Evolutionary conservation across 352 stramenopile genomes (phyloP).

Genomic region (Phytophthora boehmeriae): DNA sequence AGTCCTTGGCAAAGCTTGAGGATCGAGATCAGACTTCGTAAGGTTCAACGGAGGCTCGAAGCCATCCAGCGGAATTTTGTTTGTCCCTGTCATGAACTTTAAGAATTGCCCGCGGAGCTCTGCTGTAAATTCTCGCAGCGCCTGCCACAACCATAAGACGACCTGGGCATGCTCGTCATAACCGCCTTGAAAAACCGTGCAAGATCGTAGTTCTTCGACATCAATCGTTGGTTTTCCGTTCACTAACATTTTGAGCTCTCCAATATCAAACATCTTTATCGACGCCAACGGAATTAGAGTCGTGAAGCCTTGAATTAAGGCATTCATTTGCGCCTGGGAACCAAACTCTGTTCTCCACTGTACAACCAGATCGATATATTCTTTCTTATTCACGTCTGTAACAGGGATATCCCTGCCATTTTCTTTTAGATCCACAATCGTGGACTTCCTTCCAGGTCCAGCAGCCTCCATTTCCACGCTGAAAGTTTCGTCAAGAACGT

Average conservation of each 20-base stretch:
- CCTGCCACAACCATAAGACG: constrained; percentile 88
- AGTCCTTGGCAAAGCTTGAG: constrained; percentile 64
- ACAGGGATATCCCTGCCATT: constrained; percentile 70
- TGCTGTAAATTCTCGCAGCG: constrained; percentile 66
- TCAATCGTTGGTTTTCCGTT: constrained; percentile 73
- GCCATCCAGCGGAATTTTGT: constrained; percentile 83
- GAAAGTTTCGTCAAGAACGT: constrained; percentile 88
- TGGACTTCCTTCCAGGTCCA: constrained; percentile 16
- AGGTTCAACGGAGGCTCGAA: constrained; percentile 89
- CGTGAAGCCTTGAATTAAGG: constrained; percentile 56
- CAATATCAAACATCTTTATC: constrained; percentile 56
- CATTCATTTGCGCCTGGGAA: constrained; percentile 60
- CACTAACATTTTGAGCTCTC: constrained; percentile 50
- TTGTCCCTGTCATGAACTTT: constrained; percentile 87
- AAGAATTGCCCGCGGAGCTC: constrained; percentile 72
- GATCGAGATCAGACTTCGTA: constrained; percentile 79
- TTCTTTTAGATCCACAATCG: constrained; percentile 62
- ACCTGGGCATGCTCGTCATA: constrained; percentile 80
- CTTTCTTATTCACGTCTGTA: constrained; percentile 75
- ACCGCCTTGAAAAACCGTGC: constrained; percentile 81
- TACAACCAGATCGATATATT: constrained; percentile 73
- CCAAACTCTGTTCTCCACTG: constrained; percentile 69
- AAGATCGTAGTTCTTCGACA: constrained; percentile 85
- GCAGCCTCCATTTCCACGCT: constrained; percentile 59
- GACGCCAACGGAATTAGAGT: constrained; percentile 50